Conservation (phyloP, 1,284 basidiomycete species). For the Ganoderma lucidum region DNA sequence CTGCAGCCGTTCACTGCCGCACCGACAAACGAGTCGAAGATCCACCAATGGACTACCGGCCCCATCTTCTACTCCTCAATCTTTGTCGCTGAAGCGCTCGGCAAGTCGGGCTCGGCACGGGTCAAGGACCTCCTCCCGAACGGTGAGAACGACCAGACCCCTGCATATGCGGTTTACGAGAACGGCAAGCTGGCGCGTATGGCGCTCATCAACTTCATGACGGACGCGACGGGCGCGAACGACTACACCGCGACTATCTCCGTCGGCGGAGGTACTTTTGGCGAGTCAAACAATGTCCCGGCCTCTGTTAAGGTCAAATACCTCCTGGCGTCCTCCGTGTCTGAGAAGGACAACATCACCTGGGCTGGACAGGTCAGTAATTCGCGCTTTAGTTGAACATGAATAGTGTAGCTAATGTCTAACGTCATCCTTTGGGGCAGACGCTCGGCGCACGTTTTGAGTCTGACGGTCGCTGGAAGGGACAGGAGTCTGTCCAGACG, state of each 20-base stretch:
- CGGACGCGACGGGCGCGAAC: conserved; percentile 57
- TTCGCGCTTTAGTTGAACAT: background rate
- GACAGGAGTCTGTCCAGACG: conserved; percentile 56
- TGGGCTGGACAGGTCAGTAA: conserved; percentile 60
- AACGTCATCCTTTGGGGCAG: conserved; percentile 41
- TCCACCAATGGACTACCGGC: conserved; percentile 67
- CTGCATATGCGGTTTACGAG: conserved; percentile 79
- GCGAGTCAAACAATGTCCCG: conserved; percentile 45
- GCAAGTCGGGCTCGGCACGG: conserved; percentile 62
- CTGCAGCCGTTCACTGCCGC: conserved; percentile 55
- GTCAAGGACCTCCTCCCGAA: conserved; percentile 66
- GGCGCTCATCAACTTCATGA: conserved; percentile 73
- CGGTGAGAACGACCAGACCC: conserved; percentile 57
- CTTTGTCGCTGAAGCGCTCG: conserved; percentile 72
- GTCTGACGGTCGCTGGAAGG: conserved; percentile 68
- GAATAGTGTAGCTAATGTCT: conserved; percentile 1
- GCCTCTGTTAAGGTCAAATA: conserved; percentile 58
- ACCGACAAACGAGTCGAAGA: conserved; percentile 63
- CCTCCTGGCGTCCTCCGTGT: conserved; percentile 57
- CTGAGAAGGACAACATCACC: conserved; percentile 72
- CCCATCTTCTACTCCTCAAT: conserved; percentile 75
- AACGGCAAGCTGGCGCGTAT: conserved; percentile 59
- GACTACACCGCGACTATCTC: conserved; percentile 54
- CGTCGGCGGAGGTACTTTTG: conserved; percentile 50
- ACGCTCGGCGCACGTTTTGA: conserved; percentile 68